Conservation (phyloP, 2,329 filamentous ascomycete species). For the Stachybotrys elegans region DNA sequence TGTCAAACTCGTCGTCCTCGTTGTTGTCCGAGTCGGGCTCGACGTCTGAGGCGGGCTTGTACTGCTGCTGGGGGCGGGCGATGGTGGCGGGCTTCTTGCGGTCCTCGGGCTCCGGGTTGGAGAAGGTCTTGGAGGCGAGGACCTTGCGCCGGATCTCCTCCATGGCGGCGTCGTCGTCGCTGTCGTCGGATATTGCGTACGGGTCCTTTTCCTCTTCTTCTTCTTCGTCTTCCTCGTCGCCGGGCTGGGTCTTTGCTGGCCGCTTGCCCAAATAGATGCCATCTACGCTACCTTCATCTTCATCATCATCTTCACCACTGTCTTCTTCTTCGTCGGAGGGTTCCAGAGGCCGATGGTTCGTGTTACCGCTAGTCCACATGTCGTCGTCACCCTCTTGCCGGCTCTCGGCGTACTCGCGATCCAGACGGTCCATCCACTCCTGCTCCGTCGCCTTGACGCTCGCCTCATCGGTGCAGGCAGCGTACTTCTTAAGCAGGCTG, state of each 20-base stretch:
- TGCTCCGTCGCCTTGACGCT: conserved; percentile 80
- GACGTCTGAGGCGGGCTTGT: conserved; percentile 58
- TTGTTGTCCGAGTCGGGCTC: conserved; percentile 69
- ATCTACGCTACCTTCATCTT: conserved; percentile 41
- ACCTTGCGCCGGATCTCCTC: conserved; percentile 85
- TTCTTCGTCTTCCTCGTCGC: conserved; percentile 30
- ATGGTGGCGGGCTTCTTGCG: conserved; percentile 44
- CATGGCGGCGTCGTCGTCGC: conserved; percentile 81
- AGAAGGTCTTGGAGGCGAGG: conserved; percentile 85
- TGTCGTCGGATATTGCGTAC: conserved; percentile 73
- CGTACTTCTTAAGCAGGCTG: conserved; percentile 76
- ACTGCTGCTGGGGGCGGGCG: conserved; percentile 21
- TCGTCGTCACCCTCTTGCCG: conserved; percentile 66
- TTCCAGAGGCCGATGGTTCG: conserved; percentile 59
- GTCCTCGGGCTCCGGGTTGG: conserved; percentile 43
- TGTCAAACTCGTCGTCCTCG: conserved; percentile 76
- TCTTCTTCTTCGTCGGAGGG: conserved; percentile 53
- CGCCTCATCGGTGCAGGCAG: conserved; percentile 74
- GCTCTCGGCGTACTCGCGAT: conserved; percentile 81
- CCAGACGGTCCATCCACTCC: conserved; percentile 83
- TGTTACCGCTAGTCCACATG: conserved; percentile 87
- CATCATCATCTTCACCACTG: conserved; percentile 43
- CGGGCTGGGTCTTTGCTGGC: conserved; percentile 22
- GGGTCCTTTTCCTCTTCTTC: conserved; percentile 55
- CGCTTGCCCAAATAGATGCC: conserved; percentile 59